Conservation (phyloP, 2,329 filamentous ascomycete species). For the Monilinia fructicola region DNA sequence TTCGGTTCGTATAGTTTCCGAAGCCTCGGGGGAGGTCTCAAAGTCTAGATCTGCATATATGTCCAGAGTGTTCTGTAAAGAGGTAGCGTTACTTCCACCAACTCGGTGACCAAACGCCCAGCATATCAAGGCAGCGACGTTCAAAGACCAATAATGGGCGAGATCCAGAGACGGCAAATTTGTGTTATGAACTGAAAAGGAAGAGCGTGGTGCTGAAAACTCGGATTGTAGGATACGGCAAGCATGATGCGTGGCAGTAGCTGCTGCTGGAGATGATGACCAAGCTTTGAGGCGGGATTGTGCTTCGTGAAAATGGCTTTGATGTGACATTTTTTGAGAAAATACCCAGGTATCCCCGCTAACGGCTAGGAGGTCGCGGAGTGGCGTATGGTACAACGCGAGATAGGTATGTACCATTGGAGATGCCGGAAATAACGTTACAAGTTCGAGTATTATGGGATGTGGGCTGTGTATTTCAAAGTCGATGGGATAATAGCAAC, state of each 20-base stretch:
- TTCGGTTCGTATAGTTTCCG: constrained; percentile 26
- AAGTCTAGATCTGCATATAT: background rate
- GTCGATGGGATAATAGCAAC: constrained; percentile 38
- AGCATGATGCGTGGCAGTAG: constrained; percentile 51
- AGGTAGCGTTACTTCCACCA: background rate
- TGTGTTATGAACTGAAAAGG: constrained; percentile 2
- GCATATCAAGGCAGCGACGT: constrained; percentile 58
- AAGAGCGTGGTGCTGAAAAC: constrained; percentile 44
- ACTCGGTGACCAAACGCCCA: constrained; percentile 54
- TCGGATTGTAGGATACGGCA: constrained; percentile 49
- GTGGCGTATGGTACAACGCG: constrained; percentile 58
- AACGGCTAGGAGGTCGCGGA: constrained; percentile 57
- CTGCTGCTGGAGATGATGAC: constrained; percentile 48
- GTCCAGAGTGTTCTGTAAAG: background rate
- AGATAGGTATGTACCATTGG: constrained; percentile 54
- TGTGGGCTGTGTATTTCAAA: constrained; percentile 21
- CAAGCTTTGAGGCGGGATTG: constrained; percentile 50
- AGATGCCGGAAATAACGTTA: constrained; percentile 47
- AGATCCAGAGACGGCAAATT: constrained; percentile 36
- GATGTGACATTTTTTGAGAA: constrained; percentile 51
- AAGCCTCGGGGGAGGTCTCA: background rate
- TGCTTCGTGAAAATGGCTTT: constrained; percentile 48
- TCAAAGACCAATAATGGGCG: constrained; percentile 55
- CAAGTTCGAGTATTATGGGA: constrained; percentile 28
- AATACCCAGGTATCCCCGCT: constrained; percentile 60